Evolutionary conservation across 2,329 filamentous ascomycete genomes (phyloP).

Genomic region (Colletotrichum australisinense): DNA sequence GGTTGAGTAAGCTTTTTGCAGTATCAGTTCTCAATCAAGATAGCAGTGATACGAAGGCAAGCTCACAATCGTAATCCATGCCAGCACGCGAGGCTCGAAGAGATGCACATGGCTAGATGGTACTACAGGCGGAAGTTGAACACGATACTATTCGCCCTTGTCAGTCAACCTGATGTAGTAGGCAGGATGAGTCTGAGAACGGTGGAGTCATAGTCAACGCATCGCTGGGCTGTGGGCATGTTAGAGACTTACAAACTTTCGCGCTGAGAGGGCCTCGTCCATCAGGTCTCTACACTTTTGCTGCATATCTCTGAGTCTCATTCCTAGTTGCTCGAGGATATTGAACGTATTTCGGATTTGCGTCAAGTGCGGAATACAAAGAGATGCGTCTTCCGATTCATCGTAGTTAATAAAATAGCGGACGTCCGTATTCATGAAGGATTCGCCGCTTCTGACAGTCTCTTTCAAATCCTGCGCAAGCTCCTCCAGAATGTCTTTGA

Average conservation of each 20-base stretch:
- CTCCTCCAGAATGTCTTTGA: not conserved
- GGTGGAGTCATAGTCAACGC: too few relatives aligned
- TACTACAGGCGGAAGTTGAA: too few relatives aligned
- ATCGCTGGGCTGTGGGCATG: too few relatives aligned
- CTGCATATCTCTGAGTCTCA: not conserved
- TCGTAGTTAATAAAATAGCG: not conserved
- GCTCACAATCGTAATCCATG: not conserved
- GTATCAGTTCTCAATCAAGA: not conserved
- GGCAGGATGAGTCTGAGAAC: too few relatives aligned
- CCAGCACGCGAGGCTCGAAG: not conserved
- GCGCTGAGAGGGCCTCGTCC: not conserved
- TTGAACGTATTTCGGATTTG: not conserved
- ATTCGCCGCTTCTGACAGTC: not conserved
- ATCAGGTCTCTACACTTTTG: not conserved
- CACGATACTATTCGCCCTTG: too few relatives aligned
- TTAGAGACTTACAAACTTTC: too few relatives aligned
- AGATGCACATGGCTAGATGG: too few relatives aligned
- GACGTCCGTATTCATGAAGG: not conserved
- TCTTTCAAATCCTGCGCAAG: not conserved
- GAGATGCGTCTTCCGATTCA: accelerated
- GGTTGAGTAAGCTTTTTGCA: not conserved
- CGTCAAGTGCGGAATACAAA: not conserved
- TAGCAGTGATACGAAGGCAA: not conserved
- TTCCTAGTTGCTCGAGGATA: not conserved
- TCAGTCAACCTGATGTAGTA: too few relatives aligned